Percentiles rank a stretch among this genome's conserved stretches.
Conservation (phyloP, 1,139 yeast genomes). For the Saccharomyces uvarum region DNA sequence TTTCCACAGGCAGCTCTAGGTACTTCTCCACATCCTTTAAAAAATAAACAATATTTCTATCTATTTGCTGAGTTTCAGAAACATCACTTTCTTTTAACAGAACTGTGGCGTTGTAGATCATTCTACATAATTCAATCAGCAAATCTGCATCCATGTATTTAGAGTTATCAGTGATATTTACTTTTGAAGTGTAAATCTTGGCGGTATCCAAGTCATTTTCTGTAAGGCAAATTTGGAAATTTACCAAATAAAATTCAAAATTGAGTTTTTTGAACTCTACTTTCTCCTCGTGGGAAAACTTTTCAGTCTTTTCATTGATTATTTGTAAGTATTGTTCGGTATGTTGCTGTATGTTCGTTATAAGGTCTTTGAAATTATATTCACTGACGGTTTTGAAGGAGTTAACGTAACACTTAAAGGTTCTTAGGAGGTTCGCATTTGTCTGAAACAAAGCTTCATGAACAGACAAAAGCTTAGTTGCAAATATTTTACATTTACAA, state of each 20-base stretch:
- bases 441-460: constrained; percentile 14
- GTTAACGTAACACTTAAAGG: constrained; percentile 17
- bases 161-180: constrained; percentile 9
- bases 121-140: constrained; percentile 20
- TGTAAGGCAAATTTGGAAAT: constrained; percentile 14
- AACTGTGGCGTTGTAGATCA: constrained; percentile 17
- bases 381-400: constrained; percentile 13
- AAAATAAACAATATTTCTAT: constrained; percentile 6
- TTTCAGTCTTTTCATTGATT: constrained; percentile 5
- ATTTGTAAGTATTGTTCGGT: constrained; percentile 11
- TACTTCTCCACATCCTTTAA: constrained; percentile 7
- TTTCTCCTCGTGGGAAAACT: background rate
- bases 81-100: background rate
- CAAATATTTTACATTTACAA: constrained; percentile 17
- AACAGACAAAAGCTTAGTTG: constrained; percentile 17
- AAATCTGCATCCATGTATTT: constrained; percentile 9
- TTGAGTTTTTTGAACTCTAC: constrained; percentile 11
- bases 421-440: constrained; percentile 10
- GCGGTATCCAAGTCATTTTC: constrained; percentile 21
- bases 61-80: background rate
- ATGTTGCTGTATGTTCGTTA: constrained; percentile 8
- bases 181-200: constrained; percentile 13
- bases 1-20: constrained; percentile 12
- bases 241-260: constrained; percentile 16
- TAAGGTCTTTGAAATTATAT: constrained; percentile 4